phyloP scores from a whole-genome alignment of 495 filamentous ascomycete genomes.

The Talaromyces proteolyticus region DNA sequence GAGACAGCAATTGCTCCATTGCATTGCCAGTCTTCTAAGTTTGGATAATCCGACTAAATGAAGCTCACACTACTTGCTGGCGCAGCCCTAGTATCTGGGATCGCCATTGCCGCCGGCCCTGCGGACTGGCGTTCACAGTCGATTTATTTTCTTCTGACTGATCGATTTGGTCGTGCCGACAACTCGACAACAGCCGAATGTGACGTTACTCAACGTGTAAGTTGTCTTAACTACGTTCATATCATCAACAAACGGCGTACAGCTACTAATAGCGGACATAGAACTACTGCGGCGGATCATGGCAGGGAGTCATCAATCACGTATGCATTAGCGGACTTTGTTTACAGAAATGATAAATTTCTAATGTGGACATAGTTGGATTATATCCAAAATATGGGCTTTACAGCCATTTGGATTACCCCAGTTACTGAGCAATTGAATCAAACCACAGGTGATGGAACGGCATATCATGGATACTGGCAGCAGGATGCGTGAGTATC shows the following conservation, averaged over 20 bases:
- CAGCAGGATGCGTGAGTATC: conserved; percentile 52
- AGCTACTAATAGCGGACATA: conserved; percentile 5
- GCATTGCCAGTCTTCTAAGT: no score
- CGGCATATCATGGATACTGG: conserved; percentile 74
- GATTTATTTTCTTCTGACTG: conserved; percentile 72
- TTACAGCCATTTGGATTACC: conserved; percentile 79
- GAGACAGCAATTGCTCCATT: no score
- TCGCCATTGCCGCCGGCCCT: conserved; percentile 30
- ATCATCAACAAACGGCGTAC: not conserved
- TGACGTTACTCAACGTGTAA: conserved; percentile 34
- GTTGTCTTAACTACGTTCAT: not conserved
- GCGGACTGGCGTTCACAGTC: conserved; percentile 57
- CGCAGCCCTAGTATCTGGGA: conserved; percentile 7
- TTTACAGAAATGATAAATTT: not conserved
- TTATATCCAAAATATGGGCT: conserved; percentile 68
- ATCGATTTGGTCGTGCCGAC: conserved; percentile 66
- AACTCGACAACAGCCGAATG: conserved; percentile 52
- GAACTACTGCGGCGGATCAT: conserved; percentile 72
- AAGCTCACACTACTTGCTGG: not conserved
- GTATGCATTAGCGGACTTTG: conserved; percentile 22
- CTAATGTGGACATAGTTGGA: conserved; percentile 28
- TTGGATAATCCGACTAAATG: conserved; percentile 11
- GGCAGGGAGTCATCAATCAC: conserved; percentile 63
- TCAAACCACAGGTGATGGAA: conserved; percentile 42
- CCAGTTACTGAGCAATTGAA: conserved; percentile 61